Evolutionary conservation across 1,139 yeast species (phyloP).

Genomic region (Wickerhamomyces sp.): DNA sequence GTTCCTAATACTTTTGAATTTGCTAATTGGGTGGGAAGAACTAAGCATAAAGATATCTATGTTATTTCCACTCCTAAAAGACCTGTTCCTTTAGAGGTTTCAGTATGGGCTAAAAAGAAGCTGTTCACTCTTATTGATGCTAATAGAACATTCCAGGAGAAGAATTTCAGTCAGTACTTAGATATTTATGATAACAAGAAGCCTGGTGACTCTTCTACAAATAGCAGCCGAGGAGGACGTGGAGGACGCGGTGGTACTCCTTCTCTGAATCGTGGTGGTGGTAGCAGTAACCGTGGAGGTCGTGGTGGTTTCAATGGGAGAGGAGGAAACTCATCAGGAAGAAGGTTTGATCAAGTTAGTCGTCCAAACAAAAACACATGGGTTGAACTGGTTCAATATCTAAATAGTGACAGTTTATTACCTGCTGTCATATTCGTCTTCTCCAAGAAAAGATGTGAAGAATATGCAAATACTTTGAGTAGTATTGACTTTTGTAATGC

Average conservation of each 20-base stretch:
- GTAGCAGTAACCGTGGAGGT: slow-evolving; percentile 29
- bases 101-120: slow-evolving; percentile 70
- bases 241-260: slow-evolving; percentile 29
- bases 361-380: slow-evolving; percentile 78
- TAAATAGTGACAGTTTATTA: slow-evolving; percentile 60
- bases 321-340: slow-evolving; percentile 21
- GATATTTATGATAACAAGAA: slow-evolving; percentile 43
- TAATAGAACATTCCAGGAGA: slow-evolving; percentile 60
- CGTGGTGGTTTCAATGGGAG: slow-evolving; percentile 35
- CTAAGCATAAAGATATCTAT: slow-evolving; percentile 91
- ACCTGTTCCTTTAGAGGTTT: slow-evolving; percentile 91
- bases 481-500: slow-evolving; percentile 79
- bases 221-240: slow-evolving; percentile 31
- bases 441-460: slow-evolving; percentile 90
- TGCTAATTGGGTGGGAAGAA: slow-evolving; percentile 98
- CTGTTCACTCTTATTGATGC: slow-evolving; percentile 72
- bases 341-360: slow-evolving; percentile 32
- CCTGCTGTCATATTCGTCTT: slow-evolving; percentile 95
- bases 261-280: slow-evolving; percentile 27
- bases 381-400: slow-evolving; percentile 68
- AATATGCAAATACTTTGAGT: slow-evolving; percentile 75
- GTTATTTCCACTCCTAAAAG: slow-evolving; percentile 94
- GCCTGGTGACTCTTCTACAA: slow-evolving; percentile 30
- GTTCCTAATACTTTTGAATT: slow-evolving; percentile 97
- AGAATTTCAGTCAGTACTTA: slow-evolving; percentile 60